Percentiles rank a stretch among this genome's conserved stretches.
These are phyloP conservation scores for Silene uniflora DNA, from an alignment of 148 eudicot species.

Conservation along the genomic window DNA sequence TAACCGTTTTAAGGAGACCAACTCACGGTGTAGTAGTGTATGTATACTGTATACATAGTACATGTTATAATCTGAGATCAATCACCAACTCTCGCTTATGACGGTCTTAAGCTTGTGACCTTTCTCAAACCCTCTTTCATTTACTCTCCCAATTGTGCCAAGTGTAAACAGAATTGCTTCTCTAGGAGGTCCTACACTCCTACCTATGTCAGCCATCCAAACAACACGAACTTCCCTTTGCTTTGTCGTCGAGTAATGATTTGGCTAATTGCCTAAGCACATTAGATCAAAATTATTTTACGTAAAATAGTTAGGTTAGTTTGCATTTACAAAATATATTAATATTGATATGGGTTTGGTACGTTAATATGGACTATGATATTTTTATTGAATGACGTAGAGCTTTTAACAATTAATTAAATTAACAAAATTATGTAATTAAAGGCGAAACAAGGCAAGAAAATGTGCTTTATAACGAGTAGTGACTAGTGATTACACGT, in stretches of 20 bases:
- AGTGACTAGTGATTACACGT: slow-evolving; percentile 24
- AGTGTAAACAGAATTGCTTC: neutral
- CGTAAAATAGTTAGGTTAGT: neutral
- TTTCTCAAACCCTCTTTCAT: no score
- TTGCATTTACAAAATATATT: neutral
- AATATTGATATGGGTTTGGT: neutral
- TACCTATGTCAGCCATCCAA: no score
- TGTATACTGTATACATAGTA: no score
- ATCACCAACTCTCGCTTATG: no score
- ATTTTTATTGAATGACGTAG: neutral
- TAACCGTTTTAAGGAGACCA: no score
- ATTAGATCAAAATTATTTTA: no score
- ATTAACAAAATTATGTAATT: neutral
- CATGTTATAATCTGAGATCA: no score
- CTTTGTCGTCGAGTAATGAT: neutral
- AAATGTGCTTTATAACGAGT: neutral
- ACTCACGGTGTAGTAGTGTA: no score
- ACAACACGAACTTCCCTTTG: neutral
- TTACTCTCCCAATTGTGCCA: no score
- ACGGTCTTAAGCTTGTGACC: no score
- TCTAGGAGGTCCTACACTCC: neutral
- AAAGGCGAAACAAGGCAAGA: neutral
- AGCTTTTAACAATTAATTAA: no score
- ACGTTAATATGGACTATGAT: neutral
- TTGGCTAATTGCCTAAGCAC: neutral